Base-by-base conservation (phyloP, 164 flowering plant genomes). In the Stephania yunnanensis region DNA sequence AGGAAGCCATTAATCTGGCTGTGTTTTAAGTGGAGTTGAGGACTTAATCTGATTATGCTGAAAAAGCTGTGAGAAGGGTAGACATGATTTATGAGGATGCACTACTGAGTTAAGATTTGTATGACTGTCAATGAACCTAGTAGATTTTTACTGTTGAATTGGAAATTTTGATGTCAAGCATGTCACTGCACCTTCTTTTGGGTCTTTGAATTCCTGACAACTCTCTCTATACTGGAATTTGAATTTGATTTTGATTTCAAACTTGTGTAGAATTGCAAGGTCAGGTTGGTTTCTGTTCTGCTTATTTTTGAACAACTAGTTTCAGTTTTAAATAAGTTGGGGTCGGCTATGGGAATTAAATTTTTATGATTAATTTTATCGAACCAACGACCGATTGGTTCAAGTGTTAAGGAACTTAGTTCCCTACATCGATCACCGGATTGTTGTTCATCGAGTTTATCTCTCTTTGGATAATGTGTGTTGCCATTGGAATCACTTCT, bases 11-110 rank as follows among this genome's bases (percentile, higher is more conserved):
- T 25, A 25, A 25, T 75, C 48, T 65, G 50, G 22, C 42, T 75
- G 52, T 68, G 70, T 70, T 70, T 75, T 2, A 45, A 64, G 66
- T 68, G 52, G 77, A 61, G 63, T 75, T 75, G 78, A 44, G 44
- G 46, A 61, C 61, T 70, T 69, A 25, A 25, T 69, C 45, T 69
- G 68, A 61, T 61, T 17, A n/a, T 25, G 20, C 20, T 61, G 66
- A 61, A 61, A 61, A 61, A 25, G 10, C 22, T 61, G 25, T 19
- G 25, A 61, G 25, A 5, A 19, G 64, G 64, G 8, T 19, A 25
- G 25, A 61, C 22, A n/a, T 7, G 55, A 9, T n/a, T 25, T 36
- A 36, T 61, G 66, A 61, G 20, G n/a, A 15, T 61, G 66, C 19
- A 25, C 22, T 61, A 25, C 22, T 61, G 66, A 61, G 22, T 61